Base-by-base conservation (phyloP, 2,329 filamentous ascomycete genomes). In the Emericellopsis atlantica region DNA sequence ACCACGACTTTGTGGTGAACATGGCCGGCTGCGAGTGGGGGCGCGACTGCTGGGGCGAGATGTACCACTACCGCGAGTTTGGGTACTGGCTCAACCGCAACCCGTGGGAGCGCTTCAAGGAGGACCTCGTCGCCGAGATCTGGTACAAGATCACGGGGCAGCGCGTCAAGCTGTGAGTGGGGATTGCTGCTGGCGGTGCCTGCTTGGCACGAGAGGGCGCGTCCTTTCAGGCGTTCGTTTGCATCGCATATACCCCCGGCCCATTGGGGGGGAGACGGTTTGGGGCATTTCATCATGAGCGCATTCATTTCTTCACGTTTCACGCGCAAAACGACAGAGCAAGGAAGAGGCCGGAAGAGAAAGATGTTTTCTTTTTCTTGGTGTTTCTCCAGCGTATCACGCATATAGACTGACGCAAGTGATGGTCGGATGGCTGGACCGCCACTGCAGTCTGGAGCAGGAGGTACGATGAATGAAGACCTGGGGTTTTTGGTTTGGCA, bases 21-120 rank as follows among this genome's bases (percentile, higher is more conserved):
- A 96, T 98, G 90, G 92, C 92, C 6, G 92, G 92, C 4, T 98
- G 92, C 58, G 84, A 95, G 60, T 96, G 86, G 83, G 90, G 90
- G 4, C 78, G 92, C 39, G 90, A 98, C 64, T 98, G 92, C 60
- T 96, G 90, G 90, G 82, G 81, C 32, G 92, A 98, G 64, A 95
- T 98, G 79, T 95, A 95, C 65, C 82, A 84, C 58, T 98, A 88
- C 66, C 84, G 89, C 40, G 81, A 95, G 59, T 73, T 94, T 54
- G 94, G 87, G 66, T 90, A 94, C 59, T 81, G 79, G 61, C 73
- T 95, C 46, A 95, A 95, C 67, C 77, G 87, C 40, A 84, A 77
- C 39, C 70, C 65, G 42, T 95, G 87, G 86, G 84, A 93, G 65
- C 66, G 65, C 22, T 81, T 81, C 62, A 81, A 81, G 67, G 77